Conservation (phyloP, 805 yeast species). For the Metschnikowia noctiluminum region DNA sequence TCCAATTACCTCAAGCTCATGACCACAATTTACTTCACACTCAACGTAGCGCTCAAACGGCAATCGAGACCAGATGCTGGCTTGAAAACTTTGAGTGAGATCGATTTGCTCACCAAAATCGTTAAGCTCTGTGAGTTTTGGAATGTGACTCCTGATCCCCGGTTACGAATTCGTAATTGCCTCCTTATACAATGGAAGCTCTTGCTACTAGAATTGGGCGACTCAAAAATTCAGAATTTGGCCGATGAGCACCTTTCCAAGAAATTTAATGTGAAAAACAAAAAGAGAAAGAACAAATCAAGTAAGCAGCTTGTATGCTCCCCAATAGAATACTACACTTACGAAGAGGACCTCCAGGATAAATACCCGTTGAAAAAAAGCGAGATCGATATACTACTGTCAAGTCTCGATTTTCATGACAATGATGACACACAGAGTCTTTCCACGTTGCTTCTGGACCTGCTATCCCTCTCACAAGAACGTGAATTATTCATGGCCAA, state of each 20-base stretch:
- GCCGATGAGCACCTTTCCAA: slow-evolving; percentile 47
- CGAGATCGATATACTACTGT: neutral
- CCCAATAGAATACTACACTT: slow-evolving; percentile 81
- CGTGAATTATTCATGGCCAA: slow-evolving; percentile 32
- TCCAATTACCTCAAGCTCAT: slow-evolving; percentile 26
- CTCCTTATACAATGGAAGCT: slow-evolving; percentile 52
- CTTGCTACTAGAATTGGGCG: slow-evolving; percentile 63
- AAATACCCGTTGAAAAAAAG: slow-evolving; percentile 63
- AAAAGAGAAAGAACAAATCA: slow-evolving; percentile 18
- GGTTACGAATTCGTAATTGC: slow-evolving; percentile 53
- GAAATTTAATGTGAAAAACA: slow-evolving; percentile 35
- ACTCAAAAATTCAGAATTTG: slow-evolving; percentile 30
- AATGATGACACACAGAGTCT: slow-evolving; percentile 4
- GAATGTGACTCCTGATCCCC: slow-evolving; percentile 50
- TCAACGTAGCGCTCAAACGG: slow-evolving; percentile 23
- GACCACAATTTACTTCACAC: slow-evolving; percentile 34
- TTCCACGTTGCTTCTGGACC: slow-evolving; percentile 30
- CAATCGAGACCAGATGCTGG: neutral
- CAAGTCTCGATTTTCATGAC: neutral
- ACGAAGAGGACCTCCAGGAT: slow-evolving; percentile 67
- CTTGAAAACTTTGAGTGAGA: slow-evolving; percentile 20
- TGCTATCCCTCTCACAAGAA: slow-evolving; percentile 1
- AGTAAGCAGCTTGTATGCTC: slow-evolving; percentile 50
- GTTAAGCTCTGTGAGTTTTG: slow-evolving; percentile 57
- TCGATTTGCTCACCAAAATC: slow-evolving; percentile 43